phyloP scores from a whole-genome alignment of 2,329 filamentous ascomycete genomes.

The Emydomyces testavorans region DNA sequence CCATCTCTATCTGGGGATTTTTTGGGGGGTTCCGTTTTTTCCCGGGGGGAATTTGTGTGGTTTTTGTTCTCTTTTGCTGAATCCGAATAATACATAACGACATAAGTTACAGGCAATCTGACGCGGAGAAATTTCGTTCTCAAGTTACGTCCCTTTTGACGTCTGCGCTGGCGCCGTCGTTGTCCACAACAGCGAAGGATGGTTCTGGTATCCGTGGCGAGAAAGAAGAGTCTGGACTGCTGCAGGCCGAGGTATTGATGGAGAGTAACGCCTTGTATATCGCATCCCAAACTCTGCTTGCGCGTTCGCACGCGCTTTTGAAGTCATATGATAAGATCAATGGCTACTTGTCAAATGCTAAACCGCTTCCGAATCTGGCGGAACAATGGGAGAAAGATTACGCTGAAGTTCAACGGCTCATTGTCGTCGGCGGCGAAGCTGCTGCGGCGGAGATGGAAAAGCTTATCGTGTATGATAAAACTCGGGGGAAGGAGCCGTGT shows the following conservation, averaged over 20 bases:
- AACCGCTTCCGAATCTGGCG: slow-evolving; percentile 10
- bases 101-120: slow-evolving; percentile 8
- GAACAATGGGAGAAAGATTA: slow-evolving; percentile 15
- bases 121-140: slow-evolving; percentile 12
- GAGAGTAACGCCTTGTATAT: slow-evolving; percentile 12
- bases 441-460: slow-evolving; percentile 14
- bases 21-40: no score
- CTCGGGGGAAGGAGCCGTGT: not conserved
- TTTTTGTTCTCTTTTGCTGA: no score
- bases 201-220: not conserved
- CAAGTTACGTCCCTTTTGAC: slow-evolving; percentile 11
- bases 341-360: slow-evolving; percentile 5
- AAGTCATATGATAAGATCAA: slow-evolving; percentile 12
- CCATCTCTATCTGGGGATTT: no score
- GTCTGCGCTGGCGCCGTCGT: slow-evolving; percentile 12
- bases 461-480: slow-evolving; percentile 12
- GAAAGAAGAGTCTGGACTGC: not conserved
- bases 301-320: slow-evolving; percentile 11
- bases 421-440: slow-evolving; percentile 14
- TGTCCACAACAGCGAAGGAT: slow-evolving; percentile 6
- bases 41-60: no score
- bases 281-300: slow-evolving; percentile 10
- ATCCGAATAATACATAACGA: no score
- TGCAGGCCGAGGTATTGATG: not conserved
- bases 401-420: slow-evolving; percentile 16